phyloP scores from a whole-genome alignment of 192 early-diverging fungal genomes.

The Podila epicladia region DNA sequence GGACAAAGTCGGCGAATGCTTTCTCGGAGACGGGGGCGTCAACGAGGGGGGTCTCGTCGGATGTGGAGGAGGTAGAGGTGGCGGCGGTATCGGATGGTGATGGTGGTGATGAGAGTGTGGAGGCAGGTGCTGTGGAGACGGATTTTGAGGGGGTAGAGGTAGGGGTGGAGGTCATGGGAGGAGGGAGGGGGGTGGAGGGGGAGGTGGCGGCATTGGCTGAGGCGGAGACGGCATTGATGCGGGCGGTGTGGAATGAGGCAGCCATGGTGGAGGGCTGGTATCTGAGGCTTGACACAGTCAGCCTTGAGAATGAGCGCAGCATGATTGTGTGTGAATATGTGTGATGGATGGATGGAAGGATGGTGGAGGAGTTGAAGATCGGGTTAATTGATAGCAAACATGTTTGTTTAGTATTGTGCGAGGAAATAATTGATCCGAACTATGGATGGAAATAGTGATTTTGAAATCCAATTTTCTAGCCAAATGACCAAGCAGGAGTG shows the following conservation, averaged over 20 bases:
- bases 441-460: too few relatives aligned
- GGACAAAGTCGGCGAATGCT: slow-evolving; percentile 24
- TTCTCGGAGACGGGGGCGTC: not conserved
- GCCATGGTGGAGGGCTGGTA: not conserved
- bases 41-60: not conserved
- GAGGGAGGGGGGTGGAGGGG: slow-evolving; percentile 40
- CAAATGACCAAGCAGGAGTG: too few relatives aligned
- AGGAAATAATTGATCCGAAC: too few relatives aligned
- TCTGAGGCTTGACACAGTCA: slow-evolving; percentile 1
- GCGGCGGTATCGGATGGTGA: not conserved
- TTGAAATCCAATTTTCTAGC: too few relatives aligned
- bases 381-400: too few relatives aligned
- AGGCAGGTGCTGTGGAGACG: not conserved
- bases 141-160: not conserved
- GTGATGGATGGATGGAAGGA: too few relatives aligned
- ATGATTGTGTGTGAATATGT: not conserved
- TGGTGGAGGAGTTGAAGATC: too few relatives aligned
- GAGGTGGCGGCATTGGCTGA: slow-evolving; percentile 35
- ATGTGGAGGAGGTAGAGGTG: not conserved
- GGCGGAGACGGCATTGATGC: slow-evolving; percentile 13
- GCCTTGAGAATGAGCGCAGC: slow-evolving; percentile 4
- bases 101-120: not conserved
- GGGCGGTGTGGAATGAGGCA: slow-evolving; percentile 26
- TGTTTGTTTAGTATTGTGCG: too few relatives aligned
- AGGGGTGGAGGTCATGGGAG: slow-evolving; percentile 16